Evolutionary conservation across 2,329 filamentous ascomycete genomes (phyloP).

Genomic region (Paracorniculantispora psalliotae): DNA sequence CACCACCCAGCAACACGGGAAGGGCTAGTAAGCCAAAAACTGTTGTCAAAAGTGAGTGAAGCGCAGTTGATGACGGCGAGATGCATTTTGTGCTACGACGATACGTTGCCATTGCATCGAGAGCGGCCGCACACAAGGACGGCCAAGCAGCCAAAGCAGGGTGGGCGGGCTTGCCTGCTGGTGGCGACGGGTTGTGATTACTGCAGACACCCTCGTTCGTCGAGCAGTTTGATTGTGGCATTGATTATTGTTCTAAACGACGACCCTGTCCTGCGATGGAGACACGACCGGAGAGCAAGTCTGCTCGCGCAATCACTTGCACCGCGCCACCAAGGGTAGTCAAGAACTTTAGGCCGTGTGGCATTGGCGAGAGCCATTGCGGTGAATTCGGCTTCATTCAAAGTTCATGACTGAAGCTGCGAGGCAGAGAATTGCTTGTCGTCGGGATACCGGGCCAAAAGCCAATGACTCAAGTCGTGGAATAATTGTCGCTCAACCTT

Average conservation of each 20-base stretch:
- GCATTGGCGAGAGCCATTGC: slow-evolving; percentile 3
- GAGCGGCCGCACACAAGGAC: background rate
- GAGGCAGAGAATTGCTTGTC: background rate
- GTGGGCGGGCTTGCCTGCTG: background rate
- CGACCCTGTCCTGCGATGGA: slow-evolving; percentile 2
- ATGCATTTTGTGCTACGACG: slow-evolving; percentile 6
- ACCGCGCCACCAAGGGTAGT: background rate
- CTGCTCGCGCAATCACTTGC: background rate
- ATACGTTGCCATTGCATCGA: slow-evolving; percentile 13
- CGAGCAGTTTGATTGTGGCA: background rate
- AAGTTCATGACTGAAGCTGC: background rate
- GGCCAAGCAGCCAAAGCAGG: background rate
- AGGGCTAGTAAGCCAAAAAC: too few relatives aligned
- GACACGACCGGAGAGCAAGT: background rate
- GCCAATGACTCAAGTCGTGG: background rate
- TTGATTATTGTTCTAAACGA: background rate
- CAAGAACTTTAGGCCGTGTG: background rate
- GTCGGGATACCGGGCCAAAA: background rate
- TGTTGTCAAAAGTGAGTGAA: background rate
- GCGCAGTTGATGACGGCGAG: slow-evolving; percentile 1
- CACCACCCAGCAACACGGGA: background rate
- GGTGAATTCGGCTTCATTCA: background rate
- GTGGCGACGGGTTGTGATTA: slow-evolving; percentile 2
- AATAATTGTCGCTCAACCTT: background rate
- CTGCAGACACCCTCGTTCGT: slow-evolving; percentile 4